phyloP scores from a whole-genome alignment of 371 early-diverging fungal species.

The Coemansia sp. region DNA sequence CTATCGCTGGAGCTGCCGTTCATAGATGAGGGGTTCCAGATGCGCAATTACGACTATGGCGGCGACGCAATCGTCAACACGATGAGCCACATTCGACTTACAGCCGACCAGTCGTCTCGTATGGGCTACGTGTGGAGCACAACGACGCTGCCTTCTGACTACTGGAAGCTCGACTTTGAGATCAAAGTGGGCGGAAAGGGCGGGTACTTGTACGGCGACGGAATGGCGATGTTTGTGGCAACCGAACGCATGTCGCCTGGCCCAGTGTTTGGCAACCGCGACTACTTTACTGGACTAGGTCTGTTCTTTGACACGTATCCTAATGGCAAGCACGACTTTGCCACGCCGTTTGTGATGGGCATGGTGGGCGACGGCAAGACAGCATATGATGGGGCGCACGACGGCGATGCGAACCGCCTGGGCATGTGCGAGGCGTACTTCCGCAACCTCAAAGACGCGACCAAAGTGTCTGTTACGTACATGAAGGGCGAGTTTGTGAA shows the following conservation, averaged over 20 bases:
- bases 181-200: slow-evolving; percentile 78
- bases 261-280: slow-evolving; percentile 88
- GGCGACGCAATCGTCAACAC: slow-evolving; percentile 66
- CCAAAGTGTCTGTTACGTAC: slow-evolving; percentile 77
- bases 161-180: slow-evolving; percentile 91
- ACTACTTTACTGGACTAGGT: slow-evolving; percentile 89
- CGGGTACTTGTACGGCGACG: slow-evolving; percentile 79
- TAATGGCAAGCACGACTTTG: slow-evolving; percentile 68
- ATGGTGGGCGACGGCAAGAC: slow-evolving; percentile 91
- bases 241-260: slow-evolving; percentile 61
- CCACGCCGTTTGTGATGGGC: slow-evolving; percentile 87
- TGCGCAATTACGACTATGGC: slow-evolving; percentile 51
- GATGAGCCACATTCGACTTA: slow-evolving; percentile 75
- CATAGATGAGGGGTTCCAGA: slow-evolving; percentile 53
- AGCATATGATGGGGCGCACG: slow-evolving; percentile 76
- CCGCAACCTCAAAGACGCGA: slow-evolving; percentile 64
- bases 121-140: slow-evolving; percentile 84
- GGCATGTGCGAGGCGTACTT: slow-evolving; percentile 82
- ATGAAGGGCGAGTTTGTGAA: slow-evolving; percentile 65
- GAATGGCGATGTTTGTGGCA: slow-evolving; percentile 90
- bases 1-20: slow-evolving; percentile 43
- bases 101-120: slow-evolving; percentile 75
- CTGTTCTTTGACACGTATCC: slow-evolving; percentile 95
- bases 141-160: slow-evolving; percentile 64
- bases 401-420: slow-evolving; percentile 68